Evolutionary conservation across 345 rosid genomes (phyloP), one percentile per base, ranked within the genome.

Genomic region (Arabidopsis arenosa): DNA sequence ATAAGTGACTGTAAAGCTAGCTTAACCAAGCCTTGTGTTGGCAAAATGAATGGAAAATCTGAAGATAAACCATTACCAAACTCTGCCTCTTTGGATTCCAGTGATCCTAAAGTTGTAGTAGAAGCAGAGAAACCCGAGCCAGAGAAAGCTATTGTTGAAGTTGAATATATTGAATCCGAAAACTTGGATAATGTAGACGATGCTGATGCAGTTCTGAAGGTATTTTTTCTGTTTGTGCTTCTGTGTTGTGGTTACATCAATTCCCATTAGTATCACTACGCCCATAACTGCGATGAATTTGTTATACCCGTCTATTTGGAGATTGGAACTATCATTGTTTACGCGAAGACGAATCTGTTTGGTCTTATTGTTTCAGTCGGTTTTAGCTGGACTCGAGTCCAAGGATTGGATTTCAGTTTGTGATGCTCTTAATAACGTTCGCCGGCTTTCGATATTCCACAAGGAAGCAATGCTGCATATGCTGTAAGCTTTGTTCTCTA

Each of bases 321-420:
- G 40, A 15, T 21, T 63, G 58, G 41, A 15, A 33, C 21, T 33
- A 35, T 32, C 41, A 32, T 60, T 77, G n/a, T 64, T 70, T 70
- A 64, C 39, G 23, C 45, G 54, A 40, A 52, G 39, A 76, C 3
- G 9, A 57, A 45, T 66, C 54, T 23, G 58, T 66, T 77, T 71
- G 45, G 32, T 71, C 48, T 64, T 37, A 35, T 52, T 30, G 49
- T 58, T 65, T 62, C 85, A 89, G 94, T 70, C 79, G n/a, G 87
- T 92, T 69, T 55, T 92, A 53, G 72, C 85, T 77, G 96, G 93
- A 45, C 84, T 90, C 18, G 93, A 90, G 71, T 94, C 98, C 72
- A 94, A 90, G 76, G 91, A 92, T 73, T 94, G 98, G 98, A 79
- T 89, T 70, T 64, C 79, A 63, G 85, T 86, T 70, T 91, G 96